Conservation (phyloP, 164 flowering plant species). For the Vitis riparia region DNA sequence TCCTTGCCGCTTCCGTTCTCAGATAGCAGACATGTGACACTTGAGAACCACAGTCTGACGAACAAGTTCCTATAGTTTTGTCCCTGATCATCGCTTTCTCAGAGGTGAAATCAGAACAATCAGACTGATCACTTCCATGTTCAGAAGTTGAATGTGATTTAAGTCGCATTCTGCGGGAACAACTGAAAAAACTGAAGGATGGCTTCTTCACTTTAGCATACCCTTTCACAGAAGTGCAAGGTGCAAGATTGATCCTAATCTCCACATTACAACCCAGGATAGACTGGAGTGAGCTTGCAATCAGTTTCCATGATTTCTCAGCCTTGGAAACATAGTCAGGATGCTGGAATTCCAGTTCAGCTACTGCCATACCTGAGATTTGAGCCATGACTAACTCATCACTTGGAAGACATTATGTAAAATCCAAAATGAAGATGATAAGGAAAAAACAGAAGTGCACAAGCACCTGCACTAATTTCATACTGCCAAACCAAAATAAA, state of each 20-base stretch:
- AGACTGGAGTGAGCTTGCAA: conserved; percentile 71
- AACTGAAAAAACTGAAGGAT: conserved; percentile 58
- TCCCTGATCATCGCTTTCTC: conserved; percentile 34
- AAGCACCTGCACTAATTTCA: no score
- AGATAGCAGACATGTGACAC: conserved; percentile 29
- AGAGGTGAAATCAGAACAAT: conserved; percentile 40
- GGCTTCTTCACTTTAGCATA: conserved; percentile 38
- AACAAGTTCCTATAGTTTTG: conserved; percentile 30
- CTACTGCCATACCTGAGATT: conserved; percentile 67
- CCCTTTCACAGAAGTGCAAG: conserved; percentile 28
- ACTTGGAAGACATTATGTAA: neutral
- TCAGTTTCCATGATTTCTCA: conserved; percentile 81
- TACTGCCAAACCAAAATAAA: no score
- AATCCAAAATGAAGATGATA: neutral
- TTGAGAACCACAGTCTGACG: conserved; percentile 38
- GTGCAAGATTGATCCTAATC: conserved; percentile 58
- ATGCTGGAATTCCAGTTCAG: conserved; percentile 63
- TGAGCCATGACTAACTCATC: conserved; percentile 1
- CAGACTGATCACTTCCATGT: conserved; percentile 36
- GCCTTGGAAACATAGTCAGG: conserved; percentile 65
- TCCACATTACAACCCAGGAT: conserved; percentile 80
- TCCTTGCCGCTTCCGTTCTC: conserved; percentile 28
- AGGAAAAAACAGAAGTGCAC: no score
- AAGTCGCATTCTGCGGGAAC: conserved; percentile 49
- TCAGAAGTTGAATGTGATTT: conserved; percentile 32